These are phyloP conservation scores for Collybia sp. DNA, from an alignment of 768 basidiomycete genomes.

Conservation along the genomic window DNA sequence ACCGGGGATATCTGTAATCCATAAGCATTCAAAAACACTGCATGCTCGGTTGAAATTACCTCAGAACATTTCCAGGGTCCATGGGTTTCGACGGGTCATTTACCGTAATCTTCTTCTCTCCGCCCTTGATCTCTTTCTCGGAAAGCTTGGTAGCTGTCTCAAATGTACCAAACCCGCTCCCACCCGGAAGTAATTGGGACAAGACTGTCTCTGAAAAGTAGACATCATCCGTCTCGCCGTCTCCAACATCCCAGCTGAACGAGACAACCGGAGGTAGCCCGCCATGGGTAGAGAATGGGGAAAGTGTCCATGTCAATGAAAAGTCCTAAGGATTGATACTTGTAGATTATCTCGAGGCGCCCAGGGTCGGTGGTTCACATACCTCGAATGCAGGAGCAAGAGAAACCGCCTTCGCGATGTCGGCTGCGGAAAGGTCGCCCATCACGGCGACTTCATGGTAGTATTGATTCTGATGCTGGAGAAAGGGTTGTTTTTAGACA, in stretches of 20 bases:
- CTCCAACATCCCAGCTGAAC: slow-evolving; percentile 18
- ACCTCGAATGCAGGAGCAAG: slow-evolving; percentile 24
- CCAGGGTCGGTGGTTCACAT: background rate
- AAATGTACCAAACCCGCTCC: slow-evolving; percentile 34
- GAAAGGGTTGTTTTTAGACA: background rate
- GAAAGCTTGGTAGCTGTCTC: slow-evolving; percentile 17
- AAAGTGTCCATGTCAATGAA: slow-evolving; percentile 32
- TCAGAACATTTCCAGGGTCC: slow-evolving; percentile 21
- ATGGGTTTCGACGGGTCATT: slow-evolving; percentile 8
- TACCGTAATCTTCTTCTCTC: background rate
- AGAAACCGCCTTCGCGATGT: slow-evolving; percentile 24
- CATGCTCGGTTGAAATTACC: slow-evolving; percentile 11
- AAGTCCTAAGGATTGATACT: slow-evolving; percentile 19
- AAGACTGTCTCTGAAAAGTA: slow-evolving; percentile 31
- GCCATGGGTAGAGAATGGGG: slow-evolving; percentile 29
- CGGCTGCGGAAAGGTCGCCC: slow-evolving; percentile 26
- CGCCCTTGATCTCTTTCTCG: slow-evolving; percentile 6
- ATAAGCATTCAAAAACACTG: too few species aligned
- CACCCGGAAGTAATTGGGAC: slow-evolving; percentile 27
- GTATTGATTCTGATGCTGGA: slow-evolving; percentile 24
- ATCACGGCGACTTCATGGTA: slow-evolving; percentile 31
- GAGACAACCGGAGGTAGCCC: slow-evolving; percentile 27
- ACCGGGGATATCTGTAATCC: slow-evolving; percentile 26
- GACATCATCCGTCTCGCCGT: slow-evolving; percentile 16
- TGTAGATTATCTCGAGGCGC: background rate